These are phyloP conservation scores for Closterium sp. DNA, from an alignment of 139 green algal species.

Conservation along the genomic window DNA sequence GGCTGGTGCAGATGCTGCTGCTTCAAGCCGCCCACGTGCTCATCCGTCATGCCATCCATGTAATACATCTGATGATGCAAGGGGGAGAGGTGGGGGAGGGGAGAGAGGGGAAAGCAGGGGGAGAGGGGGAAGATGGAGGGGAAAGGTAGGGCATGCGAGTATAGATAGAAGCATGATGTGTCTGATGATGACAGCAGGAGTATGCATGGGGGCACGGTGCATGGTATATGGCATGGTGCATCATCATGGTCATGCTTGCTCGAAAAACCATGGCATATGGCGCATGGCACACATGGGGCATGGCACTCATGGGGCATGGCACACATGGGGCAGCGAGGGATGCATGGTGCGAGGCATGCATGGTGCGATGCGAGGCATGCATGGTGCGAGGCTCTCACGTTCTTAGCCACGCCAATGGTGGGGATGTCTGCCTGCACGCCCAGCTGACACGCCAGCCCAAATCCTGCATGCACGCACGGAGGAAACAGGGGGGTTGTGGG, in stretches of 20 bases:
- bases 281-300: not conserved
- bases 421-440: conserved; percentile 42
- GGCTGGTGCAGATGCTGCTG: not conserved
- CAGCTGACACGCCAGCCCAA: conserved; percentile 51
- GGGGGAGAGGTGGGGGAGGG: too few relatives aligned
- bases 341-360: too few relatives aligned
- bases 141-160: not conserved
- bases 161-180: not conserved
- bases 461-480: conserved; percentile 23
- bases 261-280: too few relatives aligned
- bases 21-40: not conserved
- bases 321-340: too few relatives aligned
- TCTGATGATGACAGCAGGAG: too few relatives aligned
- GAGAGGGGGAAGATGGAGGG: too few relatives aligned
- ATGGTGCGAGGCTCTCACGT: not conserved
- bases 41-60: not conserved
- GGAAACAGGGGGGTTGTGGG: not conserved
- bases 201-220: not conserved
- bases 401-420: conserved; percentile 54
- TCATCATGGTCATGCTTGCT: not conserved
- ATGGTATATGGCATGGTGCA: not conserved
- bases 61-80: not conserved
- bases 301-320: too few relatives aligned
- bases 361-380: not conserved
- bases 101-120: too few relatives aligned